Base-by-base conservation (phyloP, 208 protist species). In the Sergeia podlipaevii region DNA sequence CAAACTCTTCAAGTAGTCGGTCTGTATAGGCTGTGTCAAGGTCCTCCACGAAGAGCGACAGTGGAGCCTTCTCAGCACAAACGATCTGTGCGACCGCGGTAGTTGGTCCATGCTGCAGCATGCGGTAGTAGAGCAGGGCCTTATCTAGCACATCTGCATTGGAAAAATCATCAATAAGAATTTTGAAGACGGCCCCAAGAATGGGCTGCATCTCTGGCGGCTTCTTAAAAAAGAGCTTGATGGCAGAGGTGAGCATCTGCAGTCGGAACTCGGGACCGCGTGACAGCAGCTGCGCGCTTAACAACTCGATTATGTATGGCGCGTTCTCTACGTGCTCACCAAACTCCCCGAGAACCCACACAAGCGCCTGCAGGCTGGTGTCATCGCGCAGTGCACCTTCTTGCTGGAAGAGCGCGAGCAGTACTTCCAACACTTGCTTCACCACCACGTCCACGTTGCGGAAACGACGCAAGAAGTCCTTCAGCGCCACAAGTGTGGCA, bases 151-250 rank as follows among this genome's bases (percentile, higher is more conserved):
- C 77, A 47, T 97, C 91, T 2, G 84, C 82, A 47, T 91, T 67
- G 24, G 77, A 85, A 56, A 85, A 84, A 65, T 97, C 91, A 60
- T 76, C 73, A 21, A 92, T 68, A 24, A 90, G 75, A 4, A 64
- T 36, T 15, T 77, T 59, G 37, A 98, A 80, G 33, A 97, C 53
- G 17, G 36, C 37, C 7, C 91, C 89, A 21, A 98, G 79, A 26
- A 96, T 73, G 4, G 29, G 46, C 60, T 97, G 86, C 72, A 93
- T 83, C 64, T 98, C 93, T 0, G 82, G 75, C 2, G 95, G 90
- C 4, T 92, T 75, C 62, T 95, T 95, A 71, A 98, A 96, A 53
- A 98, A 97, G 18, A 97, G 68, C 47, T 73, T 95, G 21, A 91
- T 57, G 10, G 80, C 55, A 8, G 91, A 65, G 8, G 93, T 92